Evolutionary conservation across 225 moss, liverwort and hornwort genomes (phyloP).

Genomic region (Marchantia paleacea): DNA sequence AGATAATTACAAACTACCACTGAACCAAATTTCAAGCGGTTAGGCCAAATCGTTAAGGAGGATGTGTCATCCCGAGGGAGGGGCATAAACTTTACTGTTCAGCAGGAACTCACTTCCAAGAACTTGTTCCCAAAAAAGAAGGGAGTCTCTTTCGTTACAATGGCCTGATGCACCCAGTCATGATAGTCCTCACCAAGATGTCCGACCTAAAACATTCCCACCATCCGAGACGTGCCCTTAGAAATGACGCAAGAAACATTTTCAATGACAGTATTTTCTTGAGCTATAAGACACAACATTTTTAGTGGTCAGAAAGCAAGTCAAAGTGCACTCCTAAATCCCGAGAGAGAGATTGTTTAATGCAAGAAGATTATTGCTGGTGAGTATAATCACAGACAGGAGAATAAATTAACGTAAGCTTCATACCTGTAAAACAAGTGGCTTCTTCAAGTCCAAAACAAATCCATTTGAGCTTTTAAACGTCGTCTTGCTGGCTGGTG

Average conservation of each 20-base stretch:
- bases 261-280: too few species aligned
- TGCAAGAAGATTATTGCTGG: too few species aligned
- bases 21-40: too few species aligned
- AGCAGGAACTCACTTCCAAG: conserved; percentile 53
- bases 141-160: conserved; percentile 67
- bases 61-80: neutral
- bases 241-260: neutral
- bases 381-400: neutral
- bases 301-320: too few species aligned
- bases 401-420: neutral
- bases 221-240: neutral
- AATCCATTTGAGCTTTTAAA: conserved; percentile 27
- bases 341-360: too few species aligned
- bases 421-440: conserved; percentile 73
- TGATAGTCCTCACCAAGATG: conserved; percentile 67
- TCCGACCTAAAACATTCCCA: conserved; percentile 55
- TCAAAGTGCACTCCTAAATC: too few species aligned
- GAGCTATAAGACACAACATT: too few species aligned
- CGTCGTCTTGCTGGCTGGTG: conserved; percentile 12
- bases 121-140: conserved; percentile 73
- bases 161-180: conserved; percentile 80
- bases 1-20: too few species aligned
- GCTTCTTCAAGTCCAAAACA: conserved; percentile 64
- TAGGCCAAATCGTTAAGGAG: too few species aligned
- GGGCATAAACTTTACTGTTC: neutral